A percentile compares a stretch with the other conserved stretches of the same genome.
phyloP scores from a whole-genome alignment of 2,329 filamentous ascomycete species.

The Cryphonectria naterciae region DNA sequence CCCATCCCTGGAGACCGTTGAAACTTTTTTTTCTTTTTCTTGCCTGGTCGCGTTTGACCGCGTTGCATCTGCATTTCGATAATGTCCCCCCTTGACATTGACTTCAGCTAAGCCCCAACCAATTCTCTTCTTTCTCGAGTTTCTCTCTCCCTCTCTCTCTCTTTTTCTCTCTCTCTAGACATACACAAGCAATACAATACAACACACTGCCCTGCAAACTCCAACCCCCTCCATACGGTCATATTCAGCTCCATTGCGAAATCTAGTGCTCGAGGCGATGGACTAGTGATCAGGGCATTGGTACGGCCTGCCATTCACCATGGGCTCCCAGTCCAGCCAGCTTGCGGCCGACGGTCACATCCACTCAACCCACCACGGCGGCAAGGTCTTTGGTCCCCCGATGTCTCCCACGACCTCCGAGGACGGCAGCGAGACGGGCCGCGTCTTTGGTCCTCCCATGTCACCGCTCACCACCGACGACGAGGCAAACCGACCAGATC shows the following conservation, averaged over 20 bases:
- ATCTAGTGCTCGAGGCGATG: background rate
- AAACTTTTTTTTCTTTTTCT: background rate
- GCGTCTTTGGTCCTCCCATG: background rate
- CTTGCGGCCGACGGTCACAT: background rate
- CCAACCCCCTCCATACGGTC: background rate
- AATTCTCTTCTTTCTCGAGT: background rate
- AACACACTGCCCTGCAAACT: background rate
- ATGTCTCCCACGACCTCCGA: conserved; percentile 21
- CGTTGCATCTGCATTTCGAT: background rate
- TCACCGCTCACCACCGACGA: conserved; percentile 8
- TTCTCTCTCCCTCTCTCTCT: too few species aligned
- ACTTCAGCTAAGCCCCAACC: background rate
- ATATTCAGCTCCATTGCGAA: background rate
- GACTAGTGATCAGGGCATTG: background rate
- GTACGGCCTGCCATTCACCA: background rate
- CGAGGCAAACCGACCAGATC: background rate
- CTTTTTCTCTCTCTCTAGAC: too few species aligned
- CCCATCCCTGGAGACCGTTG: background rate
- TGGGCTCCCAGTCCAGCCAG: conserved; percentile 21
- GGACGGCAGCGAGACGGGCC: background rate
- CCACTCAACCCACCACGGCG: background rate
- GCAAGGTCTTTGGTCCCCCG: conserved; percentile 15
- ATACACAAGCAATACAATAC: background rate
- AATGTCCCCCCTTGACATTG: background rate
- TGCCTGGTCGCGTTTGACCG: background rate